These are phyloP conservation scores for Sporobolomyces roseus DNA, from an alignment of 768 basidiomycete species.

Conservation along the genomic window DNA sequence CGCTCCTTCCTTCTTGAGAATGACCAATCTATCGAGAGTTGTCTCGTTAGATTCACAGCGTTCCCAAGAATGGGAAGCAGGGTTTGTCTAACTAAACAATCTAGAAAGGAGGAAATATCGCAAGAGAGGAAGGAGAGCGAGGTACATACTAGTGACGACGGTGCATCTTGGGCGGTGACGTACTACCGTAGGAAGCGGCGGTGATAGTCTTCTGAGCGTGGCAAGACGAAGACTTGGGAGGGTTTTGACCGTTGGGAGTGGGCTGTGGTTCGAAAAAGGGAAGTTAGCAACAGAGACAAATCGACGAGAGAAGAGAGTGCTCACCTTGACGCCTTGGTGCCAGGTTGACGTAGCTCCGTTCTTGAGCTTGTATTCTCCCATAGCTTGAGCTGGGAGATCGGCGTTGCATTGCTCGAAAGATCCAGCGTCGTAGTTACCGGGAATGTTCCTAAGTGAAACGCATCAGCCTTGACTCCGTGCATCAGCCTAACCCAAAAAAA, in stretches of 20 bases:
- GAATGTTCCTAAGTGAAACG: too few species aligned
- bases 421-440: conserved; percentile 52
- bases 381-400: conserved; percentile 14
- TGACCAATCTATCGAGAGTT: too few species aligned
- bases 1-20: too few species aligned
- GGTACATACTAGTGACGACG: too few species aligned
- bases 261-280: neutral
- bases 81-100: too few species aligned
- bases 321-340: conserved; percentile 52
- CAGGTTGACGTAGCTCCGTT: conserved; percentile 56
- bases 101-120: too few species aligned
- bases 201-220: conserved; percentile 9
- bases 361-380: conserved; percentile 50
- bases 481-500: too few species aligned
- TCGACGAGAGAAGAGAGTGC: neutral
- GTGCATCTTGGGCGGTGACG: neutral
- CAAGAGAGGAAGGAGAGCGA: too few species aligned
- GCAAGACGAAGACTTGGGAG: conserved; percentile 20
- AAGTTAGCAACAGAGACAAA: neutral
- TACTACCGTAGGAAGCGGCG: conserved; percentile 16
- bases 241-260: conserved; percentile 22
- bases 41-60: too few species aligned
- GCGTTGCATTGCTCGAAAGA: conserved; percentile 49
- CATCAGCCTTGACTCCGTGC: too few species aligned
- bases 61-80: too few species aligned